phyloP scores from a whole-genome alignment of 1,139 yeast genomes.

The Debaryomyces singareniensis region DNA sequence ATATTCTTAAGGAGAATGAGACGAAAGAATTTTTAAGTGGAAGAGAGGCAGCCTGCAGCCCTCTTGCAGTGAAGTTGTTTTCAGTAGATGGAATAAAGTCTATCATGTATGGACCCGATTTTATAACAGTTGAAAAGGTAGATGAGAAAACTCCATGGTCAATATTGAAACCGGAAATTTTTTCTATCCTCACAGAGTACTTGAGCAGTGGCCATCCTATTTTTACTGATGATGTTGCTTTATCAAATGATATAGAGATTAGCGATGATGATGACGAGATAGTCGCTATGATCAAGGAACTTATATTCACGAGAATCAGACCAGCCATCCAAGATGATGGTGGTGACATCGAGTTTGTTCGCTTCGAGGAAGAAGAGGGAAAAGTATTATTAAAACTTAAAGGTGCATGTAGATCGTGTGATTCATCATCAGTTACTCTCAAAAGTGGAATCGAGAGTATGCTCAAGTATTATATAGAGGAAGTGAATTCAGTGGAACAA shows the following conservation, averaged over 20 bases:
- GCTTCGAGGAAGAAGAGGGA: slow-evolving; percentile 56
- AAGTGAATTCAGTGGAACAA: slow-evolving; percentile 63
- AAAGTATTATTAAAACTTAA: slow-evolving; percentile 59
- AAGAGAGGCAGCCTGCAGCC: slow-evolving; percentile 50
- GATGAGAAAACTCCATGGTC: slow-evolving; percentile 57
- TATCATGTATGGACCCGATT: slow-evolving; percentile 52
- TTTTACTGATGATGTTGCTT: slow-evolving; percentile 25
- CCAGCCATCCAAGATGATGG: slow-evolving; percentile 92
- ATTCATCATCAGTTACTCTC: slow-evolving; percentile 67
- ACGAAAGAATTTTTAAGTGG: slow-evolving; percentile 51
- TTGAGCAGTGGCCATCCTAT: slow-evolving; percentile 71
- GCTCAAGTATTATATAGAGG: slow-evolving; percentile 77
- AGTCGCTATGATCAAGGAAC: slow-evolving; percentile 86
- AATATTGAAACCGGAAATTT: slow-evolving; percentile 80
- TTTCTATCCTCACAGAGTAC: slow-evolving; percentile 77
- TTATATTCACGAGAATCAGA: slow-evolving; percentile 87
- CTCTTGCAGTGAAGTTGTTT: slow-evolving; percentile 47
- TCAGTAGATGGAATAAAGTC: slow-evolving; percentile 47
- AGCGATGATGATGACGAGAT: slow-evolving; percentile 68
- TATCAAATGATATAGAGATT: slow-evolving; percentile 32
- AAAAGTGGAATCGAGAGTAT: slow-evolving; percentile 78
- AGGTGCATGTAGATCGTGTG: slow-evolving; percentile 80
- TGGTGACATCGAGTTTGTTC: slow-evolving; percentile 73
- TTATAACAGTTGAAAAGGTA: slow-evolving; percentile 78
- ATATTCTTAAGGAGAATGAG: slow-evolving; percentile 37